A percentile compares a stretch with the other conserved stretches of the same genome.
Evolutionary conservation across 106 monocot genomes (phyloP).

Genomic region (Allium sativum): DNA sequence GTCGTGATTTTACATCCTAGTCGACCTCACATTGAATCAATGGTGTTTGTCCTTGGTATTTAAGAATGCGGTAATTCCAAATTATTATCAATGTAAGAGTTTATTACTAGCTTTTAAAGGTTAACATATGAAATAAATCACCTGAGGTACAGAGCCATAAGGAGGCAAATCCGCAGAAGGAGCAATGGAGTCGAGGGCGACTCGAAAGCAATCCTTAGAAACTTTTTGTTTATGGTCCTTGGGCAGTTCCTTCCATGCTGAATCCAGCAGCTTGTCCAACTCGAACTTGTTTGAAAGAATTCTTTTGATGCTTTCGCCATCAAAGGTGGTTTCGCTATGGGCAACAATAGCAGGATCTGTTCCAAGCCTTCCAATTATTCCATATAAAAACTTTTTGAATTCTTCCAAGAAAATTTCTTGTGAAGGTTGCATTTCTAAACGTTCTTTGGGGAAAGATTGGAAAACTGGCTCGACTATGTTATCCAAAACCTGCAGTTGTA

Average conservation of each 20-base stretch:
- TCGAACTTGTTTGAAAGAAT: constrained; percentile 70
- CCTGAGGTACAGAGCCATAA: constrained; percentile 55
- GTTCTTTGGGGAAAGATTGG: constrained; percentile 20
- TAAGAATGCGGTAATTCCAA: no score
- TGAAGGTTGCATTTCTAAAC: constrained; percentile 34
- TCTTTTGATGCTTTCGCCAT: constrained; percentile 65
- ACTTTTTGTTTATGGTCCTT: constrained; percentile 25
- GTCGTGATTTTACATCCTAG: no score
- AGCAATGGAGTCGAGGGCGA: constrained; percentile 50
- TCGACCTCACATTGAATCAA: no score
- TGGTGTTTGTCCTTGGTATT: no score
- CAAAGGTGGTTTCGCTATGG: constrained; percentile 76
- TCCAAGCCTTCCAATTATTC: constrained; percentile 32
- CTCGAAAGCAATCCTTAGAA: constrained; percentile 43
- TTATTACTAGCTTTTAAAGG: no score
- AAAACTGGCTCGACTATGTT: constrained; percentile 67
- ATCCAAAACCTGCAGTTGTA: constrained; percentile 32
- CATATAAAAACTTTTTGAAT: constrained; percentile 48
- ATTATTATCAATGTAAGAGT: no score
- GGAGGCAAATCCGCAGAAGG: constrained; percentile 56
- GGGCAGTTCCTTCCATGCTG: constrained; percentile 43
- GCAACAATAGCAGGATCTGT: constrained; percentile 83
- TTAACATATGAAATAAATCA: constrained; percentile 1
- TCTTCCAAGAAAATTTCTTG: constrained; percentile 52
- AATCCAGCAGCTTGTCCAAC: constrained; percentile 67